These are phyloP conservation scores for Batkoa obscura DNA, from an alignment of 371 early-diverging fungal genomes.

Conservation along the genomic window DNA sequence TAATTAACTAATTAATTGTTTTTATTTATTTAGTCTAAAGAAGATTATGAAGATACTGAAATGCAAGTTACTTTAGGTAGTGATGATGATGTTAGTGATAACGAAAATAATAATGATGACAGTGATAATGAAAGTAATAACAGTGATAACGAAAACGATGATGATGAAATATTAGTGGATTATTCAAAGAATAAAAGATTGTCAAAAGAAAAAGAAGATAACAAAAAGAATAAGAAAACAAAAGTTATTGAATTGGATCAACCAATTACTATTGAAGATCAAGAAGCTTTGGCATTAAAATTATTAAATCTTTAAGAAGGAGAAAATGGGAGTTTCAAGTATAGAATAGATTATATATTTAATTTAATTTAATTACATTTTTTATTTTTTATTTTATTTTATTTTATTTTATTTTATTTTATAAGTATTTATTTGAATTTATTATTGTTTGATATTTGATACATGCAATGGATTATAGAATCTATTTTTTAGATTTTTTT, in stretches of 20 bases:
- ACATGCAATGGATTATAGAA: too few relatives aligned
- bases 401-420: too few relatives aligned
- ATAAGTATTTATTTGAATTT: too few relatives aligned
- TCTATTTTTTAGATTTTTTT: too few relatives aligned
- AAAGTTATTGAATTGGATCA: conserved; percentile 35
- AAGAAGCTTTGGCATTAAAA: conserved; percentile 36
- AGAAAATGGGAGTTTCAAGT: too few relatives aligned
- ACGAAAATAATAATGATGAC: conserved; percentile 3
- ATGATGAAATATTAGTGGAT: neutral
- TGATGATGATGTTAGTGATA: conserved; percentile 11
- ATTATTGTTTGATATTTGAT: too few relatives aligned
- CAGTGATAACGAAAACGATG: conserved; percentile 4
- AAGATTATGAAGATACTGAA: conserved; percentile 9
- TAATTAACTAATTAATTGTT: too few relatives aligned
- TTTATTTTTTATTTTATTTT: too few relatives aligned
- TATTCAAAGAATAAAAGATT: neutral
- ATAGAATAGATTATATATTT: too few relatives aligned
- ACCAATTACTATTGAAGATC: conserved; percentile 39
- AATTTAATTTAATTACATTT: too few relatives aligned
- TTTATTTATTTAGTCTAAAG: conserved; percentile 2
- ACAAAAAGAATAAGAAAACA: conserved; percentile 26
- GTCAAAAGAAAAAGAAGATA: conserved; percentile 11
- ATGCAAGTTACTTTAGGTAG: conserved; percentile 6
- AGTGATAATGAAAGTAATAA: conserved; percentile 5
- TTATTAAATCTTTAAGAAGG: too few relatives aligned